Conservation (phyloP, 495 filamentous ascomycete genomes). For the Aspergillus nanangensis region DNA sequence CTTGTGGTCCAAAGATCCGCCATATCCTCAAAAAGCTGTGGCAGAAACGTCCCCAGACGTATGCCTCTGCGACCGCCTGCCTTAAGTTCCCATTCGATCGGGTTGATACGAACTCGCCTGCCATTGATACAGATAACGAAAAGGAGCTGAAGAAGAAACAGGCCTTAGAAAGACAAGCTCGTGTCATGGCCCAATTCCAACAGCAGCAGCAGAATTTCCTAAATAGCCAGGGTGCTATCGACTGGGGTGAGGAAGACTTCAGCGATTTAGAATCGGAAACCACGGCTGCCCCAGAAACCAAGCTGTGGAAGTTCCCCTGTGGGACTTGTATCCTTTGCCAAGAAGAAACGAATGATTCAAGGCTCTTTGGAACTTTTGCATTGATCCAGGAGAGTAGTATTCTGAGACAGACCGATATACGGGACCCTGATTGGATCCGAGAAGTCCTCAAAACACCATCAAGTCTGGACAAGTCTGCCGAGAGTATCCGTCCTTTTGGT, state of each 20-base stretch:
- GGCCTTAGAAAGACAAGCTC: slow-evolving; percentile 81
- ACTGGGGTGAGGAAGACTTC: slow-evolving; percentile 78
- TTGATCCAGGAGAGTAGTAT: slow-evolving; percentile 84
- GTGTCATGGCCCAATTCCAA: slow-evolving; percentile 95
- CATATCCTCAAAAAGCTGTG: slow-evolving; percentile 83
- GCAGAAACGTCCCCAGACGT: slow-evolving; percentile 69
- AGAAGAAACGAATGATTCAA: slow-evolving; percentile 86
- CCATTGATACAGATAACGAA: slow-evolving; percentile 59
- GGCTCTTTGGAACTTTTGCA: slow-evolving; percentile 88
- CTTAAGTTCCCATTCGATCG: slow-evolving; percentile 50
- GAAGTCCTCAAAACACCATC: slow-evolving; percentile 74
- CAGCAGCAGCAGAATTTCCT: slow-evolving; percentile 93
- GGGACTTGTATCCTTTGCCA: slow-evolving; percentile 96
- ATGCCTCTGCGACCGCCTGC: slow-evolving; percentile 53
- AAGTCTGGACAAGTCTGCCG: slow-evolving; percentile 79
- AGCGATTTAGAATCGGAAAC: slow-evolving; percentile 62
- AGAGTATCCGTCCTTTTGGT: slow-evolving; percentile 79
- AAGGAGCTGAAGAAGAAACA: slow-evolving; percentile 84
- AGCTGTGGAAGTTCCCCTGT: slow-evolving; percentile 87
- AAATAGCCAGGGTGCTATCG: slow-evolving; percentile 74
- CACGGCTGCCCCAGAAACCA: slow-evolving; percentile 52
- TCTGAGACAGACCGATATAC: slow-evolving; percentile 76
- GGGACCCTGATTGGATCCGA: slow-evolving; percentile 75
- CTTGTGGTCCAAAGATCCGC: slow-evolving; percentile 79
- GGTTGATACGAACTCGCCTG: slow-evolving; percentile 54